A percentile compares a stretch with the other conserved stretches of the same genome.
Conservation (phyloP, 192 early-diverging fungal genomes). For the Coemansia sp. region DNA sequence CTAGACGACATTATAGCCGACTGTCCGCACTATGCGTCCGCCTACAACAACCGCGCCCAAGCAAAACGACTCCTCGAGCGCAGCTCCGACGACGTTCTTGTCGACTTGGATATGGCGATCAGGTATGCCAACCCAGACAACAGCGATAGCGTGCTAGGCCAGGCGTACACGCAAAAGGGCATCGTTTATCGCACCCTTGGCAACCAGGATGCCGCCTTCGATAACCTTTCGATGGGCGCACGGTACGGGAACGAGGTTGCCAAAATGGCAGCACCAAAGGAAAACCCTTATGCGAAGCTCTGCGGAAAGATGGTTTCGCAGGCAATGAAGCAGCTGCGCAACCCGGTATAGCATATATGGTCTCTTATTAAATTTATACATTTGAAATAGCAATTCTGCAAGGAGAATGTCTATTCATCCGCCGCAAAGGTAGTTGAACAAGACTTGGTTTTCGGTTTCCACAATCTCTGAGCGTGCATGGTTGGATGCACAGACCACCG, state of each 20-base stretch:
- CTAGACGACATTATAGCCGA: constrained; percentile 49
- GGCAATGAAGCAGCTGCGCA: constrained; percentile 57
- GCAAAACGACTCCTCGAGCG: constrained; percentile 45
- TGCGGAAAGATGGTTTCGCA: constrained; percentile 64
- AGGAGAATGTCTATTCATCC: background rate
- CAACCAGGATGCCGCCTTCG: constrained; percentile 57
- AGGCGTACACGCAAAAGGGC: constrained; percentile 69
- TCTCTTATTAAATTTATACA: too few relatives aligned
- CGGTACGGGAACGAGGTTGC: constrained; percentile 66
- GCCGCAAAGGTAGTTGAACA: constrained; percentile 34
- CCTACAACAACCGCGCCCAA: constrained; percentile 67
- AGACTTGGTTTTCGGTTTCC: constrained; percentile 54
- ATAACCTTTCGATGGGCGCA: constrained; percentile 63
- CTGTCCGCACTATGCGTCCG: constrained; percentile 61
- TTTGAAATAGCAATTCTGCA: too few relatives aligned
- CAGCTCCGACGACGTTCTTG: constrained; percentile 10
- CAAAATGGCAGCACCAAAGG: constrained; percentile 55
- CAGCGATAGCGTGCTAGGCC: constrained; percentile 17
- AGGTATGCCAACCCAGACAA: constrained; percentile 49
- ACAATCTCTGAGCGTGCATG: constrained; percentile 51
- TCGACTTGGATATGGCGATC: constrained; percentile 63
- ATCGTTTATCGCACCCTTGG: constrained; percentile 56
- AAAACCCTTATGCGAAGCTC: constrained; percentile 76
- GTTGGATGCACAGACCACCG: constrained; percentile 40
- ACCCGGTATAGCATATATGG: background rate